Percentiles rank a stretch among this genome's conserved stretches.
These are phyloP conservation scores for Monilinia fructigena DNA, from an alignment of 2,329 filamentous ascomycete species.

Conservation along the genomic window DNA sequence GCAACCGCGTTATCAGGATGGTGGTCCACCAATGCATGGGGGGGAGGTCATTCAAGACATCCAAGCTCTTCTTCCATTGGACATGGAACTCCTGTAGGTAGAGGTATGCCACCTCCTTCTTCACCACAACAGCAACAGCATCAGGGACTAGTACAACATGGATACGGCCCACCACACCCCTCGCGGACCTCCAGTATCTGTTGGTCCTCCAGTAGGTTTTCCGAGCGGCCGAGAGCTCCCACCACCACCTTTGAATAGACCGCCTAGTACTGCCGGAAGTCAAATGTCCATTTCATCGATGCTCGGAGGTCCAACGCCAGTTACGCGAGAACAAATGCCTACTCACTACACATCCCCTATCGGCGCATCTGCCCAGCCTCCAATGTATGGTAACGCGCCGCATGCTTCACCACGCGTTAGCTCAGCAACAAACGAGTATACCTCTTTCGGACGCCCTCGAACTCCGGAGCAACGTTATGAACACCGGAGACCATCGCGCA, in stretches of 20 bases:
- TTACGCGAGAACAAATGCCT: slow-evolving; percentile 46
- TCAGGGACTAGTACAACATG: slow-evolving; percentile 37
- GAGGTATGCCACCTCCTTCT: slow-evolving; percentile 50
- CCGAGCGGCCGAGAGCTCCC: slow-evolving; percentile 55
- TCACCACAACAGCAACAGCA: slow-evolving; percentile 48
- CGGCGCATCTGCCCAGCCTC: slow-evolving; percentile 36
- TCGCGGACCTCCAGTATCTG: slow-evolving; percentile 46
- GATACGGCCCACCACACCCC: slow-evolving; percentile 40
- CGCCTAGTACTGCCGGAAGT: slow-evolving; percentile 46
- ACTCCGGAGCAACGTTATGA: slow-evolving; percentile 69
- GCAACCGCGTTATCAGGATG: slow-evolving; percentile 36
- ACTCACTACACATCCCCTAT: slow-evolving; percentile 50
- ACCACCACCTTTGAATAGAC: slow-evolving; percentile 51
- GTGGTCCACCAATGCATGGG: slow-evolving; percentile 34
- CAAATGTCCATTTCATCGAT: slow-evolving; percentile 76
- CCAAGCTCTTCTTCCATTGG: slow-evolving; percentile 40
- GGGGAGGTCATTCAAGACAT: slow-evolving; percentile 37
- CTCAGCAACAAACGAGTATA: slow-evolving; percentile 56
- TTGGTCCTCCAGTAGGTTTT: slow-evolving; percentile 44
- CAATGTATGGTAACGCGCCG: slow-evolving; percentile 45
- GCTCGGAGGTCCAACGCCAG: slow-evolving; percentile 55
- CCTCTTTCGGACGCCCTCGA: slow-evolving; percentile 63
- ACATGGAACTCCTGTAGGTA: slow-evolving; percentile 37
- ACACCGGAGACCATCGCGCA: slow-evolving; percentile 42
- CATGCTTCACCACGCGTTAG: slow-evolving; percentile 41